These are phyloP conservation scores for Rhodomyrtus psidioides DNA, from an alignment of 441 rosid species.

Conservation along the genomic window DNA sequence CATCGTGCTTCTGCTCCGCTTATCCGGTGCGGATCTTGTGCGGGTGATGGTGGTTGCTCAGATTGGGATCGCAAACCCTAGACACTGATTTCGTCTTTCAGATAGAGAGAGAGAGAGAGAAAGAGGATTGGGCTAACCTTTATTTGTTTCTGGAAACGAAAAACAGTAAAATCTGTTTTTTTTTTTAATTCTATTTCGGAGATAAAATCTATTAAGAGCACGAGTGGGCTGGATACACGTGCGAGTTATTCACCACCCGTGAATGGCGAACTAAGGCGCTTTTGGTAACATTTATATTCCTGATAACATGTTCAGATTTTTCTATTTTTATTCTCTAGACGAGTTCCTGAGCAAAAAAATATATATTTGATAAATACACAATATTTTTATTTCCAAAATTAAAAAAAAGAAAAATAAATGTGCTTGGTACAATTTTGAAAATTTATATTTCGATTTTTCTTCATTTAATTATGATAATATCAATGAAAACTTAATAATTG, in stretches of 20 bases:
- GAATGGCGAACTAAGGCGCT: no score
- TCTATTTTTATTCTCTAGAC: no score
- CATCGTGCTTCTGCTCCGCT: constrained; percentile 14
- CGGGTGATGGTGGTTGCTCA: neutral
- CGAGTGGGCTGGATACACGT: neutral
- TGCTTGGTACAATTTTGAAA: no score
- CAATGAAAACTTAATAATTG: no score
- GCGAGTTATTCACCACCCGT: neutral
- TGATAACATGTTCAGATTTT: no score
- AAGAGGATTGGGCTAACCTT: neutral
- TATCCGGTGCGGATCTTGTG: neutral
- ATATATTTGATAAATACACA: no score
- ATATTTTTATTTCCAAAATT: no score
- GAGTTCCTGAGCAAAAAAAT: no score
- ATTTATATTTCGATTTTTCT: no score
- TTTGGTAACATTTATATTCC: no score
- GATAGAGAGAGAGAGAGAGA: neutral
- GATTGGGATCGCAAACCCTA: neutral
- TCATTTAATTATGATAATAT: no score
- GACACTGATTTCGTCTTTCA: neutral
- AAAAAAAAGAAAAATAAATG: no score
- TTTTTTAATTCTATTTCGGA: neutral
- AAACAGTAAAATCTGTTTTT: neutral
- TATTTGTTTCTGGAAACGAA: neutral
- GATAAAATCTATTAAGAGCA: neutral